Evolutionary conservation across 2,329 filamentous ascomycete species (phyloP).

Genomic region (Ceratocystis harringtonii): DNA sequence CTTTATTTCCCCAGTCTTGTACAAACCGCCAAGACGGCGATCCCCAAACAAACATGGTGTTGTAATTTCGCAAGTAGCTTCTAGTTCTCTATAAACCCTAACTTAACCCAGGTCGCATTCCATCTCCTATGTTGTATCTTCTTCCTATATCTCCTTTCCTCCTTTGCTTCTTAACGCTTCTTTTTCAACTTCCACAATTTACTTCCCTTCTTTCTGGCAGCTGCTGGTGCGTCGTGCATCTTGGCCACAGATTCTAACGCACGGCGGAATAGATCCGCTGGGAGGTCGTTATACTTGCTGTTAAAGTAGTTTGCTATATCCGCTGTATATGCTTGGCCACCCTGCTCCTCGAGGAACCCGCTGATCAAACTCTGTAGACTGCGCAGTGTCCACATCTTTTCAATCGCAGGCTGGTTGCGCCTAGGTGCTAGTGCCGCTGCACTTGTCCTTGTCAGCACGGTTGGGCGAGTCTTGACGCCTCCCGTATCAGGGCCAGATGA

Average conservation of each 20-base stretch:
- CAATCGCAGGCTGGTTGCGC: slow-evolving; percentile 28
- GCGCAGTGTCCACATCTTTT: slow-evolving; percentile 14
- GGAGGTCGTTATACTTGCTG: slow-evolving; percentile 14
- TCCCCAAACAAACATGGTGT: not conserved
- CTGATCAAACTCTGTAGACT: slow-evolving; percentile 11
- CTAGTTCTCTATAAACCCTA: not conserved
- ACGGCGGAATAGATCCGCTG: slow-evolving; percentile 46
- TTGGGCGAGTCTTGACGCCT: slow-evolving; percentile 48
- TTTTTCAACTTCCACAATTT: slow-evolving; percentile 38
- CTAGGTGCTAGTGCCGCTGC: slow-evolving; percentile 24
- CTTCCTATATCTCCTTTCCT: not conserved
- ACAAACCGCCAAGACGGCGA: not conserved
- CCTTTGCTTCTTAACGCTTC: not conserved
- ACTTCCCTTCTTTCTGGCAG: slow-evolving; percentile 34
- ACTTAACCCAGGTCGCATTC: not conserved
- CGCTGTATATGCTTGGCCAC: slow-evolving; percentile 52
- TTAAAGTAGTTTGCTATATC: slow-evolving; percentile 28
- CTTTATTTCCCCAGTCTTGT: not conserved
- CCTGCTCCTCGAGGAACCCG: slow-evolving; percentile 62
- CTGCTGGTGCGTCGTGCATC: slow-evolving; percentile 38
- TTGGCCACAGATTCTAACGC: slow-evolving; percentile 64
- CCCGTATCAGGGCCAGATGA: slow-evolving; percentile 36
- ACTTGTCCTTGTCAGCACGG: slow-evolving; percentile 25
- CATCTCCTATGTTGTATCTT: not conserved
- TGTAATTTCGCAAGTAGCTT: not conserved